Evolutionary conservation across 2,329 filamentous ascomycete species (phyloP).

Genomic region (Fusarium graminum): DNA sequence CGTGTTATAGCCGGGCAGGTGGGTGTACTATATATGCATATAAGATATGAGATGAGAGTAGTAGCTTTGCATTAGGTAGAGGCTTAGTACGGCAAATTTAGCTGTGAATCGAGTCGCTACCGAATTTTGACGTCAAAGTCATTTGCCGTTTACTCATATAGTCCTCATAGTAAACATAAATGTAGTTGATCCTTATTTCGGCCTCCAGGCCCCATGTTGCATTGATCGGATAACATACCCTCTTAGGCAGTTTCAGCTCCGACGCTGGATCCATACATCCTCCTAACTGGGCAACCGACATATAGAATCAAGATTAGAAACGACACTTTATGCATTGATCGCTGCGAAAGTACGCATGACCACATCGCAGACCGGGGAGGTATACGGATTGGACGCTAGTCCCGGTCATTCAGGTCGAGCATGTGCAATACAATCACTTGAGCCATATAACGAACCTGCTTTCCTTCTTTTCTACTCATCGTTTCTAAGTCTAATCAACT

Average conservation of each 20-base stretch:
- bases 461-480: not conserved
- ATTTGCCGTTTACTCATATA: conserved; percentile 2
- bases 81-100: not conserved
- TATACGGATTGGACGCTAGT: conserved; percentile 15
- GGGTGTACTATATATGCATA: not conserved
- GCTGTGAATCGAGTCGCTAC: not conserved
- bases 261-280: not conserved
- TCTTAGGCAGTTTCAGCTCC: conserved; percentile 12
- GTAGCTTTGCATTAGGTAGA: not conserved
- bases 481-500: not conserved
- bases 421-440: not conserved
- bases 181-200: conserved; percentile 32
- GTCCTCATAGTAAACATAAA: not conserved
- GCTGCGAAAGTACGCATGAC: conserved; percentile 17
- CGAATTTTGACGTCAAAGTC: not conserved
- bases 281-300: conserved; percentile 6
- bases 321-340: conserved; percentile 6
- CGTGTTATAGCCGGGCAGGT: conserved; percentile 10
- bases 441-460: conserved; percentile 5
- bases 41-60: not conserved
- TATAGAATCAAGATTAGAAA: conserved; percentile 20
- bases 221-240: conserved; percentile 23
- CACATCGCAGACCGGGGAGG: conserved; percentile 6
- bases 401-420: not conserved
- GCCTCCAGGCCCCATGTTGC: conserved; percentile 1